phyloP scores from a whole-genome alignment of 129 eudicot genomes.

The Apium graveolens region DNA sequence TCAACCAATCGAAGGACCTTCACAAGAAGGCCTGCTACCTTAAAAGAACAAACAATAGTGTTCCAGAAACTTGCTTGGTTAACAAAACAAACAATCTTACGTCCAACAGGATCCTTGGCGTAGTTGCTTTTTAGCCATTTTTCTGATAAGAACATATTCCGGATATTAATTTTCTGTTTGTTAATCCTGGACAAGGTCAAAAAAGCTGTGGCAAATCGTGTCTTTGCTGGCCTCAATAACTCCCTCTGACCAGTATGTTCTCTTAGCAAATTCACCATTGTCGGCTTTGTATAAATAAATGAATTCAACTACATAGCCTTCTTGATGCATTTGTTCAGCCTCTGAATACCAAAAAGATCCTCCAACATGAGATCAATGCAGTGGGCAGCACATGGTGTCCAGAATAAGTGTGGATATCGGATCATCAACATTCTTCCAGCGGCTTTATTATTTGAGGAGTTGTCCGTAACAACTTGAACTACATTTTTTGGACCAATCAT shows the following conservation, averaged over 20 bases:
- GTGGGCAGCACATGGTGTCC: neutral
- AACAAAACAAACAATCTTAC: neutral
- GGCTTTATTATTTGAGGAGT: neutral
- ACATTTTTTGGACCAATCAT: no score
- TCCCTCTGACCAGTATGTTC: neutral
- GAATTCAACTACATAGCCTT: neutral
- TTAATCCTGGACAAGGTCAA: neutral
- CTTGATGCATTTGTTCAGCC: neutral
- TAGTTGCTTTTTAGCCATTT: neutral
- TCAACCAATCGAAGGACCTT: conserved; percentile 13
- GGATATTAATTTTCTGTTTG: neutral
- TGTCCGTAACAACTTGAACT: neutral
- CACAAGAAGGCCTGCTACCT: conserved; percentile 17
- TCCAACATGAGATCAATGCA: neutral
- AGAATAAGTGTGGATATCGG: neutral
- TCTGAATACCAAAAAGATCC: neutral
- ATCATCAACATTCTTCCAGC: neutral
- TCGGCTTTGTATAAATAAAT: neutral
- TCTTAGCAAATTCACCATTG: neutral
- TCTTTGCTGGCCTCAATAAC: neutral
- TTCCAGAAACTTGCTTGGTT: conserved; percentile 7
- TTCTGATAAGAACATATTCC: conserved; percentile 15
- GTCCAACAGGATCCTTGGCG: neutral
- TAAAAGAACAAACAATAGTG: conserved; percentile 10
- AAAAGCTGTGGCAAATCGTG: neutral